A percentile compares a stretch with the other conserved stretches of the same genome.
Evolutionary conservation across 306 rosid species (phyloP).

Genomic region (Corylus heterophylla): DNA sequence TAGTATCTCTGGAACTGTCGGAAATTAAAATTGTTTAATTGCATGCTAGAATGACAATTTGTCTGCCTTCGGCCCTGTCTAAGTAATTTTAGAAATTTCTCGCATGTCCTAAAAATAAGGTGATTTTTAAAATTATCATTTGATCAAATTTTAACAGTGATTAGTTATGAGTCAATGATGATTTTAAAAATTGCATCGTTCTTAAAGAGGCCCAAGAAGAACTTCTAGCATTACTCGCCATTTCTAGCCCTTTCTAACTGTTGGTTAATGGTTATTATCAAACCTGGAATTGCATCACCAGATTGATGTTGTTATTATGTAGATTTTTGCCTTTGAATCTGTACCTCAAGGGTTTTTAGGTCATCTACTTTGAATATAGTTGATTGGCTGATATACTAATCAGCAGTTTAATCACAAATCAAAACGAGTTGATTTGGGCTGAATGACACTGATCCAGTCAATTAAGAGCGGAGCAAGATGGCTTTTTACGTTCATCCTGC

Average conservation of each 20-base stretch:
- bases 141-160: too few species aligned
- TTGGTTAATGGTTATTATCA: background rate
- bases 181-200: too few species aligned
- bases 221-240: too few species aligned
- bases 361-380: background rate
- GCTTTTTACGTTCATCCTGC: too few species aligned
- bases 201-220: too few species aligned
- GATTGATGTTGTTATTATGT: background rate
- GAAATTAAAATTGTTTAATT: background rate
- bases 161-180: too few species aligned
- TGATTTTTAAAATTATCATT: too few species aligned
- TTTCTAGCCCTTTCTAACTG: background rate
- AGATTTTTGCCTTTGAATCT: background rate
- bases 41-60: too few species aligned
- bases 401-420: background rate
- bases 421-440: background rate
- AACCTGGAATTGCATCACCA: background rate
- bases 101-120: too few species aligned
- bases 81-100: too few species aligned
- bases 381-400: background rate
- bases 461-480: background rate
- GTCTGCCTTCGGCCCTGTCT: too few species aligned
- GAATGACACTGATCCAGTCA: background rate
- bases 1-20: background rate
- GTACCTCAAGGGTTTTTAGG: background rate